Evolutionary conservation across 2,329 filamentous ascomycete genomes (phyloP), one percentile per base, ranked within the genome.

Genomic region (Aspergillus sp.): DNA sequence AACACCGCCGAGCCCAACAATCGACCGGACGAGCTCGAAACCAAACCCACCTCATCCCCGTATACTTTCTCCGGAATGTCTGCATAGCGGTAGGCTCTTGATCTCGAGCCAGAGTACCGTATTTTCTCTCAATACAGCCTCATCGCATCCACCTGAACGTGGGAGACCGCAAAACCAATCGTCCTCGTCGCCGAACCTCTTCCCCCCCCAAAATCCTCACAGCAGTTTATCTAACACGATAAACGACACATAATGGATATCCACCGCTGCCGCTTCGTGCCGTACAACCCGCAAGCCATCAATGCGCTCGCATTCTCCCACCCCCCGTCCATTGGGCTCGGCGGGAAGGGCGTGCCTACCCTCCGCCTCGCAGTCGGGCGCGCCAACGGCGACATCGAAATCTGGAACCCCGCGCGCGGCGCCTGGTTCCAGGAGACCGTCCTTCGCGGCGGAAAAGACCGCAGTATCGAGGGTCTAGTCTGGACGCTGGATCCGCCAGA

Each of bases 241-340:
- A 27, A 52, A 43, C 35, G 11, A 9, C 53, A 56, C 58, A 70
- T 45, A 60, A 97, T 98, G 93, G 93, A 98, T 78, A 89, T 99
- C 73, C 95, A 99, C 80, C 91, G 95, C 69, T 96, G 93, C 72
- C 91, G 95, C 72, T 99, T 99, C 78, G 90, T 99, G 66, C 90
- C 90, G 41, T 98, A 90, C 77, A 91, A 92, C 64, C 89, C 91
- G 7, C 91, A 91, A 59, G 89, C 92, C 57, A 97, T 99, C 77
- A 98, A 96, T 77, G 89, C 91, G 62, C 85, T 98, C 71, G 91
- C 93, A 65, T 98, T 99, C 75, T 96, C 95, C 6, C 90, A 96
- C 73, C 82, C 89, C 19, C 81, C 74, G 21, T 78, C 74, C 62
- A 78, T 74, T 72, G 77, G 76, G 65, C 68, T 72, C 62, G 64